Evolutionary conservation across 2,329 filamentous ascomycete genomes (phyloP).

Genomic region (Paradendryphiella salina): DNA sequence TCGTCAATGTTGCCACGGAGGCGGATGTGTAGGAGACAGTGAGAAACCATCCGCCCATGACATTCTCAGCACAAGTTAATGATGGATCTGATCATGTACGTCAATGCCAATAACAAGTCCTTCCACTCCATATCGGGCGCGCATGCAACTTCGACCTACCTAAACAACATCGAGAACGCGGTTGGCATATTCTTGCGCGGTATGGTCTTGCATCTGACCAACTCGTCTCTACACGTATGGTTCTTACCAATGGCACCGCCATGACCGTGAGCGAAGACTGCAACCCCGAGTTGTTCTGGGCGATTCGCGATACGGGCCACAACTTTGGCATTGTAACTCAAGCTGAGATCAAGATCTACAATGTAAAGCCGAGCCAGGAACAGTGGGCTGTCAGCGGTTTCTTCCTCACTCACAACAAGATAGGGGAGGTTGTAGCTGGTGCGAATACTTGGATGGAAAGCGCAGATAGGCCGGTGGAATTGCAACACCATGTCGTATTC

Average conservation of each 20-base stretch:
- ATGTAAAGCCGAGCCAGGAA: slow-evolving; percentile 11
- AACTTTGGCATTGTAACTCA: slow-evolving; percentile 42
- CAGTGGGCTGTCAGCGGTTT: slow-evolving; percentile 20
- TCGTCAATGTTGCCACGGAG: slow-evolving; percentile 28
- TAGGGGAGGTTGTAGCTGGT: slow-evolving; percentile 19
- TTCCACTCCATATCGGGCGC: slow-evolving; percentile 46
- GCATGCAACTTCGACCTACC: slow-evolving; percentile 37
- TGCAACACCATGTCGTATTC: slow-evolving; percentile 23
- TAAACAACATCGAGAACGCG: slow-evolving; percentile 32
- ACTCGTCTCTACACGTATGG: slow-evolving; percentile 37
- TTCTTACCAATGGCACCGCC: slow-evolving; percentile 45
- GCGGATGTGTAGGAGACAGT: slow-evolving; percentile 28
- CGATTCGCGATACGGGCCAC: slow-evolving; percentile 43
- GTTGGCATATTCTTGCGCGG: slow-evolving; percentile 40
- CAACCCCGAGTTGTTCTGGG: slow-evolving; percentile 48
- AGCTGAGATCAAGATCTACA: slow-evolving; percentile 25
- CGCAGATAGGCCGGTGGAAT: slow-evolving; percentile 9
- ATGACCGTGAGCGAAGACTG: slow-evolving; percentile 35
- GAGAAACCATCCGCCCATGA: not conserved
- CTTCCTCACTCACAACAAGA: slow-evolving; percentile 22
- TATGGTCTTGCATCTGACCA: slow-evolving; percentile 43
- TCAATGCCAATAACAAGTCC: slow-evolving; percentile 30
- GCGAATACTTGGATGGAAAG: slow-evolving; percentile 21
- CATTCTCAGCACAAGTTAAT: not conserved
- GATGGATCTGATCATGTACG: slow-evolving; percentile 20